A percentile compares a stretch with the other conserved stretches of the same genome.
phyloP scores from a whole-genome alignment of 2,329 filamentous ascomycete species.

The Metarhizium album region DNA sequence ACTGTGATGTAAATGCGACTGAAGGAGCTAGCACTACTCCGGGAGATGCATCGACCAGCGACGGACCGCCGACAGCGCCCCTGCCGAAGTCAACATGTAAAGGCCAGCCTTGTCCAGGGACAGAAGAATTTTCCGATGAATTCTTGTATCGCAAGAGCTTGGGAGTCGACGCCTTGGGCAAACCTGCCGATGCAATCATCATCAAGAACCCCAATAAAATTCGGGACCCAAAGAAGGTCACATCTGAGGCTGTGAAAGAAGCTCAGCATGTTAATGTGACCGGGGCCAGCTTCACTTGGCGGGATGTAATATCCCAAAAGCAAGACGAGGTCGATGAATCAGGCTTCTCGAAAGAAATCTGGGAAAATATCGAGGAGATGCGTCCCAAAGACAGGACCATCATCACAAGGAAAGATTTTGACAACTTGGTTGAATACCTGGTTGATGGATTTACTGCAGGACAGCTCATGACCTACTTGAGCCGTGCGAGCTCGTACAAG shows the following conservation, averaged over 20 bases:
- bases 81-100: background rate
- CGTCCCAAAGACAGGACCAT: conserved; percentile 29
- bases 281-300: conserved; percentile 18
- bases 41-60: background rate
- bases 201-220: conserved; percentile 28
- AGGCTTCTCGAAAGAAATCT: conserved; percentile 23
- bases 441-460: conserved; percentile 32
- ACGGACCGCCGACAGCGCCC: background rate
- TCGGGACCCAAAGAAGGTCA: conserved; percentile 10
- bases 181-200: conserved; percentile 34
- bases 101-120: background rate
- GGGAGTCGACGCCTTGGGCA: conserved; percentile 23
- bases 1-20: background rate
- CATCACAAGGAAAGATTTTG: conserved; percentile 30
- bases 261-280: conserved; percentile 5
- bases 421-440: conserved; percentile 27
- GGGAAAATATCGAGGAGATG: conserved; percentile 37
- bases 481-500: conserved; percentile 1
- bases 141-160: conserved; percentile 20
- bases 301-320: conserved; percentile 18
- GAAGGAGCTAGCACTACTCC: background rate
- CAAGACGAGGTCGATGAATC: conserved; percentile 14
- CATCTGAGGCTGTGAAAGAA: conserved; percentile 10
- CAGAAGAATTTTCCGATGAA: conserved; percentile 12
- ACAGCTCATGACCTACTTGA: conserved; percentile 36